Conservation (phyloP, 148 eudicot species). For the Beta vulgaris region DNA sequence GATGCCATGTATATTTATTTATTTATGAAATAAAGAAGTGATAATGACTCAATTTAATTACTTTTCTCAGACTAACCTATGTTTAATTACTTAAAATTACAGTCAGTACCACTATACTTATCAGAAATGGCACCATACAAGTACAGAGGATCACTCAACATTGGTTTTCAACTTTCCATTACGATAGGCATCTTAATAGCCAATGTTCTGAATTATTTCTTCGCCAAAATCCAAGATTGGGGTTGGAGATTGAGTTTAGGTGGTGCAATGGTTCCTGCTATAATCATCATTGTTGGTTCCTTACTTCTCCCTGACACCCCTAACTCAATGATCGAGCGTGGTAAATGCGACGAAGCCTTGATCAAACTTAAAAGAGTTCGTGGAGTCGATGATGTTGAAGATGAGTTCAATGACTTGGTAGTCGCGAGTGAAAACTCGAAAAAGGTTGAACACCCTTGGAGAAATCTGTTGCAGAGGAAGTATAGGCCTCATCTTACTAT, state of each 20-base stretch:
- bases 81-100: slow-evolving; percentile 16
- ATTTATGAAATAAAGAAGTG: too few relatives aligned
- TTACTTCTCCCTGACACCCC: slow-evolving; percentile 68
- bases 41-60: too few relatives aligned
- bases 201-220: slow-evolving; percentile 60
- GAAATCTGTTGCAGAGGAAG: slow-evolving; percentile 51
- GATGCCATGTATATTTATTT: too few relatives aligned
- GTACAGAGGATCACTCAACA: slow-evolving; percentile 71
- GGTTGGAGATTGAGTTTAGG: slow-evolving; percentile 80
- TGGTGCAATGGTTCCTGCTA: too few relatives aligned
- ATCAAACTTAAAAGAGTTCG: slow-evolving; percentile 44
- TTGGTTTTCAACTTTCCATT: slow-evolving; percentile 67
- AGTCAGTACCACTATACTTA: slow-evolving; percentile 73
- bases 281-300: slow-evolving; percentile 53
- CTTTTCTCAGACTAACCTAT: neutral
- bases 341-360: slow-evolving; percentile 39
- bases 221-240: slow-evolving; percentile 54
- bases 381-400: slow-evolving; percentile 45
- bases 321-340: slow-evolving; percentile 64
- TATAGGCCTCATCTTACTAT: slow-evolving; percentile 65
- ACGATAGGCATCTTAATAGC: slow-evolving; percentile 67
- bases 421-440: slow-evolving; percentile 57
- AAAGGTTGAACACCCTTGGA: slow-evolving; percentile 58
- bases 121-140: slow-evolving; percentile 86
- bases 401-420: slow-evolving; percentile 54